phyloP scores from a whole-genome alignment of 108 stramenopile genomes.

The Discostella pseudostelligera region DNA sequence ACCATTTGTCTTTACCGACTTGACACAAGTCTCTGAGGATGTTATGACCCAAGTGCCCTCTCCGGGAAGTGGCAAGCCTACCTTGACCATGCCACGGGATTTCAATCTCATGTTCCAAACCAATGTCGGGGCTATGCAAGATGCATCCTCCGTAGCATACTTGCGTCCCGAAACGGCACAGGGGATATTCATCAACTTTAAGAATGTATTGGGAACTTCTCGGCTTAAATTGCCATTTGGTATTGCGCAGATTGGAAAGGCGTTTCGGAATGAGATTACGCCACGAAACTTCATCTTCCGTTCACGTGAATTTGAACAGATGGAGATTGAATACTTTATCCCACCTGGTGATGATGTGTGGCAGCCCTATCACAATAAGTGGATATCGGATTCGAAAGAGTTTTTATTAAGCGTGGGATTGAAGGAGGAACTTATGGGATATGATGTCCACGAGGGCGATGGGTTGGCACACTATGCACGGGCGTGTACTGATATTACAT shows the following conservation, averaged over 20 bases:
- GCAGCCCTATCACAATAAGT: slow-evolving; percentile 75
- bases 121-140: slow-evolving; percentile 87
- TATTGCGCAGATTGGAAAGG: slow-evolving; percentile 97
- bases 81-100: slow-evolving; percentile 89
- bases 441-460: slow-evolving; percentile 90
- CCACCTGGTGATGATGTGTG: slow-evolving; percentile 87
- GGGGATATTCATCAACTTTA: slow-evolving; percentile 97
- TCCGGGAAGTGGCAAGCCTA: slow-evolving; percentile 85
- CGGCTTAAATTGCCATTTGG: slow-evolving; percentile 92
- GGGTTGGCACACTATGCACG: slow-evolving; percentile 95
- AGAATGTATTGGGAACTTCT: slow-evolving; percentile 79
- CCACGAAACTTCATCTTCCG: slow-evolving; percentile 97
- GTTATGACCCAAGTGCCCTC: slow-evolving; percentile 86
- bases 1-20: slow-evolving; percentile 73
- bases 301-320: slow-evolving; percentile 97
- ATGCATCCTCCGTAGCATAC: slow-evolving; percentile 82
- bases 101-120: slow-evolving; percentile 99
- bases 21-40: slow-evolving; percentile 77
- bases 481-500: slow-evolving; percentile 97
- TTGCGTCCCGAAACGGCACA: slow-evolving; percentile 98
- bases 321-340: slow-evolving; percentile 97
- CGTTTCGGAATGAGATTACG: slow-evolving; percentile 98
- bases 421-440: slow-evolving; percentile 81
- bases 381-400: slow-evolving; percentile 76
- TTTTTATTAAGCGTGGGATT: slow-evolving; percentile 83